Conservation (phyloP, 2,329 filamentous ascomycete species). For the Verticillium zaregamsianum region DNA sequence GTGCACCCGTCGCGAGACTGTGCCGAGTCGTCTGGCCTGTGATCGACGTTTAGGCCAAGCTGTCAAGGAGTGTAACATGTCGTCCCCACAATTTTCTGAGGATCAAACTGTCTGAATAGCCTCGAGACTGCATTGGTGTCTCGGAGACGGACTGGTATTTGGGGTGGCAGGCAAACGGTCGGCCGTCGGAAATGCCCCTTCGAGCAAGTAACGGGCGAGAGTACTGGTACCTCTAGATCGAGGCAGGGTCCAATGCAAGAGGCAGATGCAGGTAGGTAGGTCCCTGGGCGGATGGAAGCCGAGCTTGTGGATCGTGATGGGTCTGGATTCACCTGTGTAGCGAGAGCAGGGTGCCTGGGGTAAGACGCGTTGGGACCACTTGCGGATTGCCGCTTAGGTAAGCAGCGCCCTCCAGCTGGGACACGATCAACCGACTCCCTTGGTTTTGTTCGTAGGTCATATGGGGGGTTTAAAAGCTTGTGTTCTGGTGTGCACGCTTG, state of each 20-base stretch:
- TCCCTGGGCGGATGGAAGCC: background rate
- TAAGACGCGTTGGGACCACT: background rate
- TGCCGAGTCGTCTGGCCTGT: background rate
- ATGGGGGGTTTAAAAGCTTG: background rate
- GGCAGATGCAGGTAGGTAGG: background rate
- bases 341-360: background rate
- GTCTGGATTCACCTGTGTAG: background rate
- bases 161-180: too few relatives aligned
- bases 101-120: background rate
- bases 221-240: too few relatives aligned
- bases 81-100: background rate
- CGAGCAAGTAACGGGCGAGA: too few relatives aligned
- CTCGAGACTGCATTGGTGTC: background rate
- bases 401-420: background rate
- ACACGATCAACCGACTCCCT: too few relatives aligned
- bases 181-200: too few relatives aligned
- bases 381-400: background rate
- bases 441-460: too few relatives aligned
- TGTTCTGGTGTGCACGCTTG: background rate
- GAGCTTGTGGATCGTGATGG: background rate
- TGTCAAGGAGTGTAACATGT: background rate
- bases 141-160: background rate
- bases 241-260: background rate
- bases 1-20: background rate
- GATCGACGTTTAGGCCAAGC: background rate